Percentiles rank a stretch among this genome's conserved stretches.
phyloP scores from a whole-genome alignment of 495 filamentous ascomycete genomes.

The Apiosordaria backusii region DNA sequence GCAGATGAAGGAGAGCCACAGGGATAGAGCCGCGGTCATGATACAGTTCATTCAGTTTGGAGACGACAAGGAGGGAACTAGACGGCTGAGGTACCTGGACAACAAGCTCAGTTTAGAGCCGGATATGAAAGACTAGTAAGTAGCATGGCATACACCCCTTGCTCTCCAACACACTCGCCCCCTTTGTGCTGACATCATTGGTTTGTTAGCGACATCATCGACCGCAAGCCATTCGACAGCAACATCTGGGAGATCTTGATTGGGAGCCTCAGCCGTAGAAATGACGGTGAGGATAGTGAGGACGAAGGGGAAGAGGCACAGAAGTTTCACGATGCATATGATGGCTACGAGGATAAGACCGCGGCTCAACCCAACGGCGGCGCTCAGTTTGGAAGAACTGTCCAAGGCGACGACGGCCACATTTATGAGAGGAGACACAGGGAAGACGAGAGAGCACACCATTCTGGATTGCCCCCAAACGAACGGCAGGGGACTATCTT shows the following conservation, averaged over 20 bases:
- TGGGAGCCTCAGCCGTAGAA: not conserved
- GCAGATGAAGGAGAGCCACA: not conserved
- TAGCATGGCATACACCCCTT: not conserved
- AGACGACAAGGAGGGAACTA: not conserved
- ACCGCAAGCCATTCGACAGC: not conserved
- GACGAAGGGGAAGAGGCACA: not conserved
- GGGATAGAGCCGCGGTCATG: not conserved
- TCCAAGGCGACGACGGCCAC: no score
- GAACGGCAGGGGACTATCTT: no score
- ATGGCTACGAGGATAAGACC: no score
- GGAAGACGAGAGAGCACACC: no score
- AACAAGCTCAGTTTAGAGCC: not conserved
- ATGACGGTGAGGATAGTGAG: not conserved
- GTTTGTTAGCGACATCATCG: not conserved
- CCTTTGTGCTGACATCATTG: not conserved
- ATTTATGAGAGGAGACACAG: no score
- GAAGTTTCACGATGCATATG: no score
- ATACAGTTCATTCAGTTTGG: constrained; percentile 2
- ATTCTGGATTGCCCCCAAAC: no score
- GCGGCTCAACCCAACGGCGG: not conserved
- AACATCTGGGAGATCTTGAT: not conserved
- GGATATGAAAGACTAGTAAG: not conserved
- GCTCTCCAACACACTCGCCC: not conserved
- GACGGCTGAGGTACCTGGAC: not conserved
- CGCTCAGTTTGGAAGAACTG: no score